Evolutionary conservation across 2,329 filamentous ascomycete species (phyloP).

Genomic region (Elsinoe arachidis): DNA sequence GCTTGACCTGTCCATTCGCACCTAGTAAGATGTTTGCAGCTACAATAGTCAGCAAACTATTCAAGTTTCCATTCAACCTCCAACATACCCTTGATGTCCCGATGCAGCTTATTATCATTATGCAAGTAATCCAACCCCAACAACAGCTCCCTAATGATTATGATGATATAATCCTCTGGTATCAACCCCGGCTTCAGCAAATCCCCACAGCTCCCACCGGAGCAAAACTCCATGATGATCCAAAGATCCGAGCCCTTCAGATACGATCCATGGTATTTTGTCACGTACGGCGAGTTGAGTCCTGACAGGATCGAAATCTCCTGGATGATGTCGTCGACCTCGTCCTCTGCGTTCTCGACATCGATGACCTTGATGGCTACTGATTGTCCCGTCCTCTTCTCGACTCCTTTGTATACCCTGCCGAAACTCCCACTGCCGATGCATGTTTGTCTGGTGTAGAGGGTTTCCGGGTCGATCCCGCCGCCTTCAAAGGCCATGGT

Average conservation of each 20-base stretch:
- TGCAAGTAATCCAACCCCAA: conserved; percentile 89
- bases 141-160: conserved; percentile 83
- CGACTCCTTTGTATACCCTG: conserved; percentile 96
- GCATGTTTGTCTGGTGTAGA: conserved; percentile 71
- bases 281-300: conserved; percentile 91
- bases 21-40: conserved; percentile 88
- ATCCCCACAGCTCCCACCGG: conserved; percentile 90
- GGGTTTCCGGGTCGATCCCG: conserved; percentile 63
- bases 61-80: not conserved
- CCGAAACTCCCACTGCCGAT: conserved; percentile 87
- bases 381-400: conserved; percentile 83
- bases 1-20: conserved; percentile 87
- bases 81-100: conserved; percentile 79
- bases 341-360: conserved; percentile 96
- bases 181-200: conserved; percentile 90
- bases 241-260: conserved; percentile 92
- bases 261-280: conserved; percentile 95
- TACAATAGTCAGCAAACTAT: conserved; percentile 28
- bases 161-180: conserved; percentile 91
- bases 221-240: conserved; percentile 99
- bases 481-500: conserved; percentile 17
- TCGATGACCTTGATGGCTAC: conserved; percentile 99
- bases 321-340: conserved; percentile 98
- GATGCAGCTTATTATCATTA: conserved; percentile 87
- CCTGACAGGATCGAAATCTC: conserved; percentile 97